Percentiles rank a stretch among this genome's conserved stretches.
Evolutionary conservation across 495 filamentous ascomycete species (phyloP).

Genomic region (Aspergillus affinis): DNA sequence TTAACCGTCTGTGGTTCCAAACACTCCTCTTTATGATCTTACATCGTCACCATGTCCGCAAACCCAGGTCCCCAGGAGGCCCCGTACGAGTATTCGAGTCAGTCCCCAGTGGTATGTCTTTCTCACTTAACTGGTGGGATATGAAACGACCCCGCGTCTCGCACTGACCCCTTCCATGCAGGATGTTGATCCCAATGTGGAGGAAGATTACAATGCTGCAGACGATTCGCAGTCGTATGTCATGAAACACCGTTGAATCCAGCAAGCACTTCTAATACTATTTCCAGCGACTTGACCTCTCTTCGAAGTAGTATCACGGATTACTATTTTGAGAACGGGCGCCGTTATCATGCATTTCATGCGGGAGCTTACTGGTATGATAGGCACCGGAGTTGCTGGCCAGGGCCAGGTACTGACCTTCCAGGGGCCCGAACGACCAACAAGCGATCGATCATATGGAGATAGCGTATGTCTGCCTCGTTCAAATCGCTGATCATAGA

Average conservation of each 20-base stretch:
- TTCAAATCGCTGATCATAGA: background rate
- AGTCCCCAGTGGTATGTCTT: background rate
- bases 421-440: constrained; percentile 3
- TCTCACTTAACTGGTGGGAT: background rate
- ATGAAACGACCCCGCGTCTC: no score
- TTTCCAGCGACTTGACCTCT: background rate
- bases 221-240: constrained; percentile 1
- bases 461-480: background rate
- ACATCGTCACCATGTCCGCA: no score
- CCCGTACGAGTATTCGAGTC: background rate
- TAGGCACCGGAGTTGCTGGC: background rate
- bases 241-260: background rate
- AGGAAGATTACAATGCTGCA: background rate
- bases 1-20: no score
- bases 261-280: background rate
- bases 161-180: background rate
- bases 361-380: constrained; percentile 1
- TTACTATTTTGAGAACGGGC: constrained; percentile 5
- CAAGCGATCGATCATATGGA: background rate
- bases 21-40: no score
- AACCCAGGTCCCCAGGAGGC: no score
- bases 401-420: background rate
- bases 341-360: background rate
- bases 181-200: background rate
- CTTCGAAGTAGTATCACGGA: constrained; percentile 2